Evolutionary conservation across 2,329 filamentous ascomycete species (phyloP), one percentile per base, ranked within the genome.

Genomic region (Nannizzia gypsea): DNA sequence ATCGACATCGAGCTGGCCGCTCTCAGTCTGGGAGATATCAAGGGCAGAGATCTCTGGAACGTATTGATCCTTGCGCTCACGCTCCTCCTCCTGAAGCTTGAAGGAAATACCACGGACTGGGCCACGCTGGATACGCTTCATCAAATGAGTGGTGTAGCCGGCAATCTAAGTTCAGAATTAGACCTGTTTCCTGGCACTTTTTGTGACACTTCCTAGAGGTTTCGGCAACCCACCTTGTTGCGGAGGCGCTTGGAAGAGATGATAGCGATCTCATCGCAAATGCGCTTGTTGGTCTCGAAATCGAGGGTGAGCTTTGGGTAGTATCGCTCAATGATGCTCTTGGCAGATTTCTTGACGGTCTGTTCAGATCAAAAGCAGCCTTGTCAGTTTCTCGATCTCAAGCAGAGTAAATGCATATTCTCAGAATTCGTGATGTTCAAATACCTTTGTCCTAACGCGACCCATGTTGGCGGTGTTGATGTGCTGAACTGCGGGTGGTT

Each of bases 81-180:
- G 90, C 87, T 99, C 93, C 84, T 99, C 93, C 83, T 99, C 93
- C 83, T 99, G 93, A 64, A 99, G 89, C 86, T 99, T 99, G 91
- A 99, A 99, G 80, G 95, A 99, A 81, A 99, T 99, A 83, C 93
- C 93, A 73, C 93, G 95, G 80, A 99, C 93, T 68, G 93, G 93
- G 68, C 93, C 93, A 78, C 93, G 90, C 84, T 97, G 93, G 73
- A 99, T 99, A 80, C 93, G 93, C 87, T 97, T 97, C 95, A 99
- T 99, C 80, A 95, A 78, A 77, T 95, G 90, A 69, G 93, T 97
- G 73, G 92, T 96, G 86, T 96, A 97, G 73, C 93, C 93, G 74
- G 93, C 91, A 82, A 96, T 95, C 89, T 92, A 68, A 59, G 63
- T 9, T 17, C 15, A 20, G 44, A 50, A 50, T 50, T 50, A 24